Evolutionary conservation across 225 moss, liverwort and hornwort genomes (phyloP).

Genomic region (Polytrichum commune): DNA sequence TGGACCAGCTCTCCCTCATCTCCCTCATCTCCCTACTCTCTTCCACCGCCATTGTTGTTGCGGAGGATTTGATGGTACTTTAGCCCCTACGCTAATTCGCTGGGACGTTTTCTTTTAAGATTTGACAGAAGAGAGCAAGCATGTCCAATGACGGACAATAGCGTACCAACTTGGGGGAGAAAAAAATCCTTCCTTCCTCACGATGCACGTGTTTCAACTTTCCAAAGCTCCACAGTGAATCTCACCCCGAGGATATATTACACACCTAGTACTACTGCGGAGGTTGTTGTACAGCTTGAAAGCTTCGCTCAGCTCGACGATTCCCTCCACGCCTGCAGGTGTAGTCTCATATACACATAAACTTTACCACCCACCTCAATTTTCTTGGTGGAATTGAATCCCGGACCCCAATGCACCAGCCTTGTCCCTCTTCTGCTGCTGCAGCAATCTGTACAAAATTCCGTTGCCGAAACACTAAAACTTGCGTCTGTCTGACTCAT

Average conservation of each 20-base stretch:
- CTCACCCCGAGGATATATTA: background rate
- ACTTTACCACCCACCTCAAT: too few relatives aligned
- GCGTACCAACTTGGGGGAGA: too few relatives aligned
- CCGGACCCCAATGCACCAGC: too few relatives aligned
- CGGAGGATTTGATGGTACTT: background rate
- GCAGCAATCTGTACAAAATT: too few relatives aligned
- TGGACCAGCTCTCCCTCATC: constrained; percentile 24
- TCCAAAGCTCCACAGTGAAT: background rate
- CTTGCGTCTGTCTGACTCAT: too few relatives aligned
- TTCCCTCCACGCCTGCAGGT: too few relatives aligned
- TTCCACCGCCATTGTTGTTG: constrained; percentile 34
- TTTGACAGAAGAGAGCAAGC: constrained; percentile 70
- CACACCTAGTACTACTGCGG: background rate
- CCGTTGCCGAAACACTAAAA: too few relatives aligned
- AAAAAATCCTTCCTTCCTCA: too few relatives aligned
- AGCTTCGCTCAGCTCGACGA: too few relatives aligned
- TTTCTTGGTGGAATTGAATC: too few relatives aligned
- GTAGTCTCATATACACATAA: too few relatives aligned
- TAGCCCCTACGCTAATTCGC: background rate
- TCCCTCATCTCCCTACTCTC: constrained; percentile 5
- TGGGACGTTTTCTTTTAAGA: constrained; percentile 10
- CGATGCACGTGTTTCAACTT: background rate
- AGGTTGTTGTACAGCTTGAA: background rate
- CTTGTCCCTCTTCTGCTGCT: too few relatives aligned
- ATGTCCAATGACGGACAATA: constrained; percentile 12